phyloP scores from a whole-genome alignment of 1,139 yeast genomes.

The Geotrichum bryndzae region DNA sequence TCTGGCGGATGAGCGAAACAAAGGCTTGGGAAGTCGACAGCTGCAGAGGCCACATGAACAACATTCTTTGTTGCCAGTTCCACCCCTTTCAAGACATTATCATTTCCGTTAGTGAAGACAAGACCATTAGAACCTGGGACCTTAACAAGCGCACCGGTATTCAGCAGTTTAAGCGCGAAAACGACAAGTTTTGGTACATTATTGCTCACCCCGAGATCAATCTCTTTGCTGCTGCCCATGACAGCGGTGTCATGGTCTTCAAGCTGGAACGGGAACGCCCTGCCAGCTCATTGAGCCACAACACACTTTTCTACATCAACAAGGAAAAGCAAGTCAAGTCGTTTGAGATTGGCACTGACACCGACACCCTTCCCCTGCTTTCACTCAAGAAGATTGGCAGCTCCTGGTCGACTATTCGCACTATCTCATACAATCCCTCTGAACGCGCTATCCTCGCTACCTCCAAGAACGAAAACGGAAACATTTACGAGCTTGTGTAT shows the following conservation, averaged over 20 bases:
- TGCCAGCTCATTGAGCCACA: conserved; percentile 69
- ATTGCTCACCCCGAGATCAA: conserved; percentile 86
- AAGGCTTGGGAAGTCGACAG: conserved; percentile 99
- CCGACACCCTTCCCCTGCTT: conserved; percentile 67
- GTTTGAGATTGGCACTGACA: conserved; percentile 55
- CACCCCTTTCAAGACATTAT: conserved; percentile 93
- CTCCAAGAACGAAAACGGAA: conserved; percentile 59
- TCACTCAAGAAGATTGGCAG: conserved; percentile 80
- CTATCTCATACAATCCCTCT: conserved; percentile 84
- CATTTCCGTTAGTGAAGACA: conserved; percentile 91
- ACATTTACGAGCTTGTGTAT: conserved; percentile 64
- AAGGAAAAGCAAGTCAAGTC: conserved; percentile 81
- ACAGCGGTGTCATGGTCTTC: conserved; percentile 96
- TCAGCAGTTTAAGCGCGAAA: conserved; percentile 89
- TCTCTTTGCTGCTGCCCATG: conserved; percentile 94
- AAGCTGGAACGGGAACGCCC: conserved; percentile 97
- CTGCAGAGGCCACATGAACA: conserved; percentile 94
- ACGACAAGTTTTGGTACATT: conserved; percentile 91
- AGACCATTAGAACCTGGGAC: conserved; percentile 97
- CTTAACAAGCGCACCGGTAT: conserved; percentile 88
- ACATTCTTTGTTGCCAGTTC: conserved; percentile 82
- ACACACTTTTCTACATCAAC: conserved; percentile 66
- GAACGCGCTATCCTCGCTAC: conserved; percentile 84
- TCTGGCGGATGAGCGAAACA: conserved; percentile 97
- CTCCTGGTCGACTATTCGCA: conserved; percentile 79